Percentiles rank a stretch among this genome's conserved stretches.
Evolutionary conservation across 1,139 yeast genomes (phyloP).

Genomic region (Saccharomyces hybrid): DNA sequence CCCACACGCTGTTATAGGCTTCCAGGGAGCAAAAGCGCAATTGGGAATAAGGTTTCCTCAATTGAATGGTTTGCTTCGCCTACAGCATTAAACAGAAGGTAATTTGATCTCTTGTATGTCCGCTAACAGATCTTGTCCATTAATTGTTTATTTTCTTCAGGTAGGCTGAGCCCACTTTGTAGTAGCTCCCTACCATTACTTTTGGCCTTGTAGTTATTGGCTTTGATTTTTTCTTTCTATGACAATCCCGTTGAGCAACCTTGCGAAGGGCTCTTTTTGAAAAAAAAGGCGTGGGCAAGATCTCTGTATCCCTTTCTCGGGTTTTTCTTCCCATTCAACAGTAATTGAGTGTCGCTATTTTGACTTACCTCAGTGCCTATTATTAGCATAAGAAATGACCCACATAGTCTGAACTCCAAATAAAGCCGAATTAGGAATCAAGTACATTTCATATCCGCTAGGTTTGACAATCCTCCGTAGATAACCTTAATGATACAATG

Average conservation of each 20-base stretch:
- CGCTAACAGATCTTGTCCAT: background rate
- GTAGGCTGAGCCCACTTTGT: background rate
- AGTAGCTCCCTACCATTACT: background rate
- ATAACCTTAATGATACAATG: background rate
- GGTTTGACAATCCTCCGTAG: background rate
- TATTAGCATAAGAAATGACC: background rate
- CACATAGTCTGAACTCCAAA: background rate
- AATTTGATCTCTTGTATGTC: background rate
- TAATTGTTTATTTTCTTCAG: background rate
- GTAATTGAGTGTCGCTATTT: background rate
- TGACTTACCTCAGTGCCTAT: background rate
- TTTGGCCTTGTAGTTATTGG: background rate
- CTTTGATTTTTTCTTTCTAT: background rate
- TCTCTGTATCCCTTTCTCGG: background rate
- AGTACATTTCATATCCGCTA: background rate
- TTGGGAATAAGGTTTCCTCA: background rate
- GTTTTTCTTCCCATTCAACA: background rate
- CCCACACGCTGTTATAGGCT: background rate
- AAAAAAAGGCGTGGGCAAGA: background rate
- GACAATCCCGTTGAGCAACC: background rate
- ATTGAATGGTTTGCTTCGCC: background rate
- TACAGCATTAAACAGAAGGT: background rate
- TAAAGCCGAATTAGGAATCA: background rate
- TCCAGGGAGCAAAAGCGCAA: background rate
- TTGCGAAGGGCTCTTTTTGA: background rate